A percentile compares a stretch with the other conserved stretches of the same genome.
These are phyloP conservation scores for Russula sp. DNA, from an alignment of 768 basidiomycete genomes.

Conservation along the genomic window DNA sequence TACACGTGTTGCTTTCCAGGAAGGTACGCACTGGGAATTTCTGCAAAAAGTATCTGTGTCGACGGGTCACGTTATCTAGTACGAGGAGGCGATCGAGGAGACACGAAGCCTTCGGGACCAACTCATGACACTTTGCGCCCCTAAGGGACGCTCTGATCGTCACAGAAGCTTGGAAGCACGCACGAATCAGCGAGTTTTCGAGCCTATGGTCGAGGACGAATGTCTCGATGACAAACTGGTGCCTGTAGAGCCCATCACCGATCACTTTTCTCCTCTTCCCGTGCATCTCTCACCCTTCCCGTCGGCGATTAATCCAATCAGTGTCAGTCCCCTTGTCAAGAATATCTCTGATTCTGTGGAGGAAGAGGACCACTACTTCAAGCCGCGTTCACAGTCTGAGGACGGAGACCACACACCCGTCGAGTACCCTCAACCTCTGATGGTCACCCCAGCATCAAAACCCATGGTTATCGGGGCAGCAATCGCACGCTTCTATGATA, in stretches of 20 bases:
- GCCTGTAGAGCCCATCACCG: conserved; percentile 1
- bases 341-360: background rate
- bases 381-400: conserved; percentile 4
- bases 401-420: conserved; percentile 14
- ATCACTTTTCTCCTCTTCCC: conserved; percentile 22
- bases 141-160: conserved; percentile 14
- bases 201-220: conserved; percentile 20
- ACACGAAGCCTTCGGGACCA: conserved; percentile 17
- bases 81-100: conserved; percentile 19
- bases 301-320: conserved; percentile 7
- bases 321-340: conserved; percentile 20
- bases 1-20: conserved; percentile 7
- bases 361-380: conserved; percentile 13
- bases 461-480: conserved; percentile 14
- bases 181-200: conserved; percentile 8
- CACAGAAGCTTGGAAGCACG: conserved; percentile 12
- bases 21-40: conserved; percentile 11
- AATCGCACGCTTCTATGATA: conserved; percentile 19
- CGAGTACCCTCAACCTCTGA: conserved; percentile 7
- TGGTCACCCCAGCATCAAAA: conserved; percentile 10
- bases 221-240: conserved; percentile 1
- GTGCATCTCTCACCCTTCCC: conserved; percentile 21
- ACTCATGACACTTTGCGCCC: conserved; percentile 9
- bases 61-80: conserved; percentile 13
- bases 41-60: background rate